These are phyloP conservation scores for Domatiomyces catenatus DNA, from an alignment of 2,329 filamentous ascomycete species.

Conservation along the genomic window DNA sequence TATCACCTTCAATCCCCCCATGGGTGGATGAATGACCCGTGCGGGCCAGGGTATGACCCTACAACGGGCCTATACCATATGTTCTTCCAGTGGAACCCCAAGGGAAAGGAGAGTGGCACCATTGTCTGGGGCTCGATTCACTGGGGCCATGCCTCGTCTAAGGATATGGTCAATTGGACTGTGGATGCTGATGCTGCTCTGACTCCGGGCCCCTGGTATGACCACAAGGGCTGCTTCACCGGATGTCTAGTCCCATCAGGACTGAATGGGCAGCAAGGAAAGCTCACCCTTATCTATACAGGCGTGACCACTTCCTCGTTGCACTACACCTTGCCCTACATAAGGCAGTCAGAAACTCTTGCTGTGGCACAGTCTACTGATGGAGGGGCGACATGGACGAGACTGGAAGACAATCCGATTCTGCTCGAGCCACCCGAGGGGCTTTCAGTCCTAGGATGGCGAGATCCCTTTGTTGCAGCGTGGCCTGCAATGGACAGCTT, in stretches of 20 bases:
- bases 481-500: constrained; percentile 19
- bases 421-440: constrained; percentile 22
- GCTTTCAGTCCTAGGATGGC: constrained; percentile 27
- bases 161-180: constrained; percentile 27
- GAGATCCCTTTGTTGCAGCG: constrained; percentile 26
- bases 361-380: constrained; percentile 26
- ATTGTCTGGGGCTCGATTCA: constrained; percentile 31
- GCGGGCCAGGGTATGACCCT: constrained; percentile 27
- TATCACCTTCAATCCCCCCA: constrained; percentile 25
- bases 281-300: constrained; percentile 27
- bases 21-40: constrained; percentile 33
- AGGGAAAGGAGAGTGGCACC: constrained; percentile 28
- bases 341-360: constrained; percentile 23
- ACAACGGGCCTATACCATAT: constrained; percentile 27
- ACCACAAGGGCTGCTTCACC: constrained; percentile 28
- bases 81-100: constrained; percentile 31
- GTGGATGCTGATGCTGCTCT: constrained; percentile 19
- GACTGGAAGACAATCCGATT: constrained; percentile 24
- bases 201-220: constrained; percentile 23
- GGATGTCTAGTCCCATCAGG: constrained; percentile 24
- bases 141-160: constrained; percentile 28
- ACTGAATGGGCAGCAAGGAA: constrained; percentile 16
- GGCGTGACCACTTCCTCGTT: constrained; percentile 27
- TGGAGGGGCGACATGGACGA: constrained; percentile 25
- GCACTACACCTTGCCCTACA: constrained; percentile 27